A percentile compares a stretch with the other conserved stretches of the same genome.
Conservation (phyloP, 2,329 filamentous ascomycete genomes). For the Aspergillus awamori region DNA sequence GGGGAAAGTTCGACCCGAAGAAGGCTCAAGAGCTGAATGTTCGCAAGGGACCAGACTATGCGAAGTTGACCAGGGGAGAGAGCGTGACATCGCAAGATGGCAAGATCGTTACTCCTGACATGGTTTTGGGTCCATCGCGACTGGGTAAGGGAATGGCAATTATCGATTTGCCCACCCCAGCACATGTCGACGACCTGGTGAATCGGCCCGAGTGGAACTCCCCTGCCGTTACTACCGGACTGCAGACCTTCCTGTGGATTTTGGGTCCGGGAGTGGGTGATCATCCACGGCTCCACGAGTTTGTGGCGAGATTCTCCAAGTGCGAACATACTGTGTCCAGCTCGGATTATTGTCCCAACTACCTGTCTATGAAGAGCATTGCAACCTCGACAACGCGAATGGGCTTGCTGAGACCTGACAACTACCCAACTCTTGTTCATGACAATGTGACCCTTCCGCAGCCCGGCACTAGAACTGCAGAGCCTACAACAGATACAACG, state of each 20-base stretch:
- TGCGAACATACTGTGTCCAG: constrained; percentile 79
- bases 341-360: constrained; percentile 73
- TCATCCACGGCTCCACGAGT: constrained; percentile 66
- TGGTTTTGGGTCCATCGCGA: constrained; percentile 73
- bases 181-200: constrained; percentile 72
- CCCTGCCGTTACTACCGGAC: constrained; percentile 64
- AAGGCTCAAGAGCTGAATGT: constrained; percentile 69
- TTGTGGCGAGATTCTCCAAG: constrained; percentile 65
- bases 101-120: constrained; percentile 74
- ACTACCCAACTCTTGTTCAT: constrained; percentile 71
- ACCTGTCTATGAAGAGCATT: constrained; percentile 68
- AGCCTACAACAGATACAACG: constrained; percentile 18
- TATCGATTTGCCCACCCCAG: constrained; percentile 72
- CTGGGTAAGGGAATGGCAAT: constrained; percentile 76
- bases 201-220: constrained; percentile 72
- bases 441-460: constrained; percentile 58
- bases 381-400: constrained; percentile 70
- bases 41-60: constrained; percentile 60
- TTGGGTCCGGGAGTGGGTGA: constrained; percentile 69
- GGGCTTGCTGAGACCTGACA: constrained; percentile 70
- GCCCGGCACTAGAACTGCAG: constrained; percentile 24
- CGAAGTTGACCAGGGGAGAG: constrained; percentile 63
- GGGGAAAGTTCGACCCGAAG: constrained; percentile 76
- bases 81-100: constrained; percentile 67
- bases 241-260: constrained; percentile 78